Evolutionary conservation across 129 eudicot genomes (phyloP), one percentile per base, ranked within the genome.

Genomic region (Pulicaria dysenterica): DNA sequence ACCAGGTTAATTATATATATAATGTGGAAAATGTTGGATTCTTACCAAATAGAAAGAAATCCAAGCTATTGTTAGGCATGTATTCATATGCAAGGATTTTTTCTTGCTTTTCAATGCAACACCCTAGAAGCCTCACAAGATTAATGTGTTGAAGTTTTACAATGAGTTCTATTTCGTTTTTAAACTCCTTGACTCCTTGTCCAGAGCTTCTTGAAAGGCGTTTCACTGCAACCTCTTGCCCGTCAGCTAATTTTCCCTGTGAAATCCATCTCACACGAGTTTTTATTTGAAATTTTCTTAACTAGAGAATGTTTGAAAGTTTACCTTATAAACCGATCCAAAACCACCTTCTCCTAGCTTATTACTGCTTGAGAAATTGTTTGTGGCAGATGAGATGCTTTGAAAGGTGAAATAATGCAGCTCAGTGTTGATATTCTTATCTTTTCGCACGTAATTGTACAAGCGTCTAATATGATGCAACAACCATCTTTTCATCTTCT

Each of bases 131-230:
- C 19, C 58, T 56, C 5, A 82, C 86, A 45, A 82, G 83, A 67
- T 82, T 82, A 14, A 63, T 77, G 77, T 82, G 83, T 47, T 82
- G 83, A 41, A 82, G 77, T 55, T 82, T 82, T 45, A 83, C 73
- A 51, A 77, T 82, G 13, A 82, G 80, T 40, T 67, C 47, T 1
- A 68, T 64, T 63, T 82, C 83, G 16, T 74, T 82, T 19, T 77
- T 82, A 69, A 82, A 77, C 74, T 82, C 80, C 41, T 34, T 67
- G 44, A 53, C 4, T 70, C 75, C 76, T 72, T 72, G 76, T 8
- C 14, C 45, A 72, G 76, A 72, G 12, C 7, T 58, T 72, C 9
- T 44, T 72, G 76, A 72, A 31, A 72, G 76, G n/a, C 67, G 45
- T 43, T 72, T 72, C 24, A 72, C 76, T 3, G 76, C 76, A 42